These are phyloP conservation scores for Pyrus hybrid DNA, from an alignment of 331 rosid species.

Conservation along the genomic window DNA sequence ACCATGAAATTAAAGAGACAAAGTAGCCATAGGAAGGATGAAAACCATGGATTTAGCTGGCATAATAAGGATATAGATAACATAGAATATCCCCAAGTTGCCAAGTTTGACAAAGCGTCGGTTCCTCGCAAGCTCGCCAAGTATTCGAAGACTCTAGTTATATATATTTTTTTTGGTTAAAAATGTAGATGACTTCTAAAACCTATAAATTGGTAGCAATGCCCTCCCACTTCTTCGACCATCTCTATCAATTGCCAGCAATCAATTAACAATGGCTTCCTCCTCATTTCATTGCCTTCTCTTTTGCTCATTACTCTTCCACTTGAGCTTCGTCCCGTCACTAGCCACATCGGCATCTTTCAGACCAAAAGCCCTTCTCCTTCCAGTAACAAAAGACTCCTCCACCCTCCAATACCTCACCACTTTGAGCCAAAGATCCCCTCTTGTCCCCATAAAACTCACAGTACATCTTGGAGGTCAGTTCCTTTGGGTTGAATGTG, in stretches of 20 bases:
- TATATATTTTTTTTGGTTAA: background rate
- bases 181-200: background rate
- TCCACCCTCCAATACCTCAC: constrained; percentile 44
- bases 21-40: no score
- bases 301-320: background rate
- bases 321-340: background rate
- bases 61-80: no score
- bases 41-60: no score
- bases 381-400: constrained; percentile 35
- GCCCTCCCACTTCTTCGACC: background rate
- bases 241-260: background rate
- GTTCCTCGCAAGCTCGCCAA: no score
- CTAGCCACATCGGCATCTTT: background rate
- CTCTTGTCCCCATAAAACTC: constrained; percentile 36
- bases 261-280: background rate
- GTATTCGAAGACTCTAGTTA: background rate
- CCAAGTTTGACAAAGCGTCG: no score
- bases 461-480: constrained; percentile 42
- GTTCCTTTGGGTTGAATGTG: constrained; percentile 54
- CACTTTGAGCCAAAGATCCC: constrained; percentile 39
- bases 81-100: no score
- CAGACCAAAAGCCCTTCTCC: constrained; percentile 19
- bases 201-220: background rate
- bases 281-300: background rate
- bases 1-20: no score